These are phyloP conservation scores for Rhizopogon roseolus DNA, from an alignment of 768 basidiomycete genomes.

Conservation along the genomic window DNA sequence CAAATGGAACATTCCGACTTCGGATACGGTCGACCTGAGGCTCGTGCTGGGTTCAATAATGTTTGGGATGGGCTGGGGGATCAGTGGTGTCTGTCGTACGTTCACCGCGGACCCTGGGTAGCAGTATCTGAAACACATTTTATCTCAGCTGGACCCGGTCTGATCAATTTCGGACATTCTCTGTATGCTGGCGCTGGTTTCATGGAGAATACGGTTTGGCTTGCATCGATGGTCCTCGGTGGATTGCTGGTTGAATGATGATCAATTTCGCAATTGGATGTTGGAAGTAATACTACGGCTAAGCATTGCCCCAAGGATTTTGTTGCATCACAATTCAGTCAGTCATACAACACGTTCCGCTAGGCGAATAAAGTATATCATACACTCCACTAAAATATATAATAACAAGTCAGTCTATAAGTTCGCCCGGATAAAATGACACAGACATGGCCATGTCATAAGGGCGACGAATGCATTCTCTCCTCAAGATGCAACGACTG, in stretches of 20 bases:
- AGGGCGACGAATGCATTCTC: not conserved
- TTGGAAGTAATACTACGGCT: not conserved
- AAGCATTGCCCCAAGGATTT: not conserved
- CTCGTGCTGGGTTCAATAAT: slow-evolving; percentile 48
- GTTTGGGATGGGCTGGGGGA: slow-evolving; percentile 62
- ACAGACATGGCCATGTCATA: not conserved
- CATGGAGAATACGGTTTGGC: slow-evolving; percentile 34
- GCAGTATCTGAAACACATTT: not conserved
- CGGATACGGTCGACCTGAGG: slow-evolving; percentile 35
- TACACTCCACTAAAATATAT: not conserved
- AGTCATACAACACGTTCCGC: not conserved
- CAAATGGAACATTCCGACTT: slow-evolving; percentile 36
- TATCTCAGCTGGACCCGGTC: slow-evolving; percentile 50
- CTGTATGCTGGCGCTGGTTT: slow-evolving; percentile 32
- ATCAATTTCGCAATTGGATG: not conserved
- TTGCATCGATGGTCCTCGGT: slow-evolving; percentile 26
- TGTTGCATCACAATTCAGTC: not conserved
- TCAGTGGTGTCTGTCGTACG: slow-evolving; percentile 60
- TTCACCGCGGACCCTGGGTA: slow-evolving; percentile 2
- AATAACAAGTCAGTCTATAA: not conserved
- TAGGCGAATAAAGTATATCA: not conserved
- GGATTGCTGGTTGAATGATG: slow-evolving; percentile 10
- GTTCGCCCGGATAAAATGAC: not conserved
- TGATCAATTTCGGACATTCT: slow-evolving; percentile 55
- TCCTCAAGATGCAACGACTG: not conserved